Evolutionary conservation across 139 green algal species (phyloP), one percentile per base, ranked within the genome.

Genomic region (Astrephomene gubernaculifera): DNA sequence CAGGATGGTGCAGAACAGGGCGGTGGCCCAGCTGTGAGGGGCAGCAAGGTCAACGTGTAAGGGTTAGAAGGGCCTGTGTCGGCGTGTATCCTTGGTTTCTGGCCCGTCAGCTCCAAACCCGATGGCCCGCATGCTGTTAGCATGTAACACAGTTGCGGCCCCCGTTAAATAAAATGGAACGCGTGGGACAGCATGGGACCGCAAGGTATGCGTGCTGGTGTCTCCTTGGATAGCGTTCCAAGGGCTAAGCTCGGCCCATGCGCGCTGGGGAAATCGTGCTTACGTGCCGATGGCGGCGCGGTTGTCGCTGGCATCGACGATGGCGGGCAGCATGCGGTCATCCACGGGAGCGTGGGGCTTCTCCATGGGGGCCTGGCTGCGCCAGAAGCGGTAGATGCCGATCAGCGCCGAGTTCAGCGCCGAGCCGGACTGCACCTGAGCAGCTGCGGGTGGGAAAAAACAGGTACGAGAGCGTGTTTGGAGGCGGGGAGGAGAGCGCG

Each of bases 331-430:
- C 85, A 90, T 73, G 45, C 88, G 85, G 76, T 79, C 85, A 44
- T 92, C 75, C 39, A 92, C 75, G 0, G 84, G 64, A 17, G 85
- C 88, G 33, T 81, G 74, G 10, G 88, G 80, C 85, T 92, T 92
- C 7, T 92, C 88, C 72, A 88, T 87, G 33, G 85, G 85, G 21
- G 74, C 85, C 81, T 92, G 88, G 75, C 81, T 89, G 67, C 88
- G 85, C 88, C 88, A 92, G 81, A 92, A 92, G 67, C 85, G 85
- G 68, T 87, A 92, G 43, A 92, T 72, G 76, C 88, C 88, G 14
- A 88, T 60, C 45, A 92, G 75, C 81, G 87, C 10, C 29, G 88
- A 92, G 81, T 85, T 89, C 27, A 85, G 69, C 17, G 81, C 17
- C 17, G 85, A 57, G 17, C 88, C 88, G n/a, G 67, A 85, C 74